Evolutionary conservation across 805 yeast species (phyloP).

Genomic region (Candida coleopterorum): DNA sequence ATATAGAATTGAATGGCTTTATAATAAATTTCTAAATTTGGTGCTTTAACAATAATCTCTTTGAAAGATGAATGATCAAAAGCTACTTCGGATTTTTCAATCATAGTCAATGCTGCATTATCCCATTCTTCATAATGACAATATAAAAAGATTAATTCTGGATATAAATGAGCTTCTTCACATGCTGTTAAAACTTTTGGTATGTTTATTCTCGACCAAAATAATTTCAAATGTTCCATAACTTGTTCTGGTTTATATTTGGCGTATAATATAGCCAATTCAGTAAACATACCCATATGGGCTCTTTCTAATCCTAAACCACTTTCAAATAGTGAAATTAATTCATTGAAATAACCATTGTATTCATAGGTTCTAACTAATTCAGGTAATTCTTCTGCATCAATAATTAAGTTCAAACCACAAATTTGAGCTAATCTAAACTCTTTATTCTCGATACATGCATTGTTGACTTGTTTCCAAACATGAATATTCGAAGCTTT

Average conservation of each 20-base stretch:
- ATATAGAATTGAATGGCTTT: conserved; percentile 94
- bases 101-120: conserved; percentile 94
- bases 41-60: conserved; percentile 90
- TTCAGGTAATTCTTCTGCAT: conserved; percentile 94
- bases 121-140: conserved; percentile 99
- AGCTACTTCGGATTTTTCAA: conserved; percentile 88
- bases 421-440: conserved; percentile 97
- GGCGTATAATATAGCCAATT: conserved; percentile 83
- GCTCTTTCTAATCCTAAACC: conserved; percentile 97
- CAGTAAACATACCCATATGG: conserved; percentile 99
- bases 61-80: conserved; percentile 93
- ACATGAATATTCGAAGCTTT: conserved; percentile 91
- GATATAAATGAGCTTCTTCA: conserved; percentile 92
- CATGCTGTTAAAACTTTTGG: conserved; percentile 95
- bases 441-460: conserved; percentile 92
- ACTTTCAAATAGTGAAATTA: conserved; percentile 88
- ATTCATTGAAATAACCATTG: conserved; percentile 87
- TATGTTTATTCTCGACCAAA: conserved; percentile 97
- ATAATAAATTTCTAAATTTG: conserved; percentile 94
- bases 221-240: conserved; percentile 93
- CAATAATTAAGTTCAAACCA: conserved; percentile 94
- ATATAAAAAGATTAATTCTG: conserved; percentile 91
- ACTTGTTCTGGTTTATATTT: conserved; percentile 87
- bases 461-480: conserved; percentile 97
- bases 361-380: conserved; percentile 82